phyloP scores from a whole-genome alignment of 2,329 filamentous ascomycete species.

The Talaromyces sp. region DNA sequence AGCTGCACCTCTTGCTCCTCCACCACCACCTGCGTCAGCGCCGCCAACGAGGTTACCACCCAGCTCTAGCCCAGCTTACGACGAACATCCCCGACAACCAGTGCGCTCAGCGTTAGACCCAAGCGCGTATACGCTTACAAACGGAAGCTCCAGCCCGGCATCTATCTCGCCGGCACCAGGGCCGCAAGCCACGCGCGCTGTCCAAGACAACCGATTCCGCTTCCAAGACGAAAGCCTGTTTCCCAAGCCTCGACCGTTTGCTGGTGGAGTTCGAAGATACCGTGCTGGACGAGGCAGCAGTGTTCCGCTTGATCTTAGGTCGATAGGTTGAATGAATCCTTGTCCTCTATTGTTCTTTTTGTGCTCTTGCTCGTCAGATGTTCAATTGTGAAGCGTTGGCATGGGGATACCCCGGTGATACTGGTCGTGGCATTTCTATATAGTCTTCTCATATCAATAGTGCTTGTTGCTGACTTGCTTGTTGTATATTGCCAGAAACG shows the following conservation, averaged over 20 bases:
- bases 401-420: not conserved
- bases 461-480: not conserved
- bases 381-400: not conserved
- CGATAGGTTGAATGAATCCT: constrained; percentile 24
- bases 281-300: constrained; percentile 88
- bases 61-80: constrained; percentile 26
- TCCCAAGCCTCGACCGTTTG: constrained; percentile 78
- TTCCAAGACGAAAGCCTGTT: constrained; percentile 79
- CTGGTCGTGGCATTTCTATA: not conserved
- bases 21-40: constrained; percentile 32
- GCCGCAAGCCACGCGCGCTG: constrained; percentile 49
- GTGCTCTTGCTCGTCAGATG: not conserved
- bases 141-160: constrained; percentile 44
- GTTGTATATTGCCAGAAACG: not conserved
- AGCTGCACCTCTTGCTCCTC: constrained; percentile 27
- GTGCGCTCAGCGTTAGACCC: constrained; percentile 65
- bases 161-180: constrained; percentile 19
- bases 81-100: constrained; percentile 39
- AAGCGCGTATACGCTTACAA: constrained; percentile 69
- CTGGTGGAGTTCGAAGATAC: constrained; percentile 70
- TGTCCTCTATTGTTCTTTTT: not conserved
- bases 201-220: constrained; percentile 71
- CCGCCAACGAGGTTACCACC: constrained; percentile 41
- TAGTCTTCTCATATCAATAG: not conserved
- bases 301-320: constrained; percentile 76